Evolutionary conservation across 495 filamentous ascomycete species (phyloP).

Genomic region (Lasiosphaeria ovina): DNA sequence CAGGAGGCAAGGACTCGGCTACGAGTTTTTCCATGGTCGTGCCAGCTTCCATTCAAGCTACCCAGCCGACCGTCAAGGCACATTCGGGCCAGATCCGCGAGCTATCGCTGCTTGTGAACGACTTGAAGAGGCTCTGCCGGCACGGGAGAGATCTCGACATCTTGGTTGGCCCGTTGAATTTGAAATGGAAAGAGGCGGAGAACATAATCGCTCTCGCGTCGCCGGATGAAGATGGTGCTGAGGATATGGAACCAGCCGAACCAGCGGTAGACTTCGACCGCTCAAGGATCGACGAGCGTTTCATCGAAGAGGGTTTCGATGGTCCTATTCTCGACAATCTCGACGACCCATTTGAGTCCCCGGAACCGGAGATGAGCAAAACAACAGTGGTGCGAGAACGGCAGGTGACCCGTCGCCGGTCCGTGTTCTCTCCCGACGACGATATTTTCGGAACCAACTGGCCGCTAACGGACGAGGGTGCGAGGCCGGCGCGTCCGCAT

Average conservation of each 20-base stretch:
- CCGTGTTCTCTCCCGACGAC: constrained; percentile 60
- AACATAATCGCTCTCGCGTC: constrained; percentile 84
- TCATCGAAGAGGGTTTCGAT: constrained; percentile 58
- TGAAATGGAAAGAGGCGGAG: constrained; percentile 82
- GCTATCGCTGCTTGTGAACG: constrained; percentile 71
- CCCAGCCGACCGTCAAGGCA: constrained; percentile 79
- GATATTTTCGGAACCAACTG: constrained; percentile 60
- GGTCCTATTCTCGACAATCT: constrained; percentile 32
- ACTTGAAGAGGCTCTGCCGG: constrained; percentile 67
- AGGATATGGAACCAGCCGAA: constrained; percentile 29
- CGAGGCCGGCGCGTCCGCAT: constrained; percentile 31
- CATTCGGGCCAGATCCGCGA: constrained; percentile 87
- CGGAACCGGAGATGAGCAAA: constrained; percentile 39
- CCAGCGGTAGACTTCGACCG: constrained; percentile 31
- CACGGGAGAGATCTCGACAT: constrained; percentile 67
- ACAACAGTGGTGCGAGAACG: constrained; percentile 44
- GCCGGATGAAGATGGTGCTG: constrained; percentile 66
- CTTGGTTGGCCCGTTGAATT: constrained; percentile 57
- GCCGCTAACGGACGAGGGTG: constrained; percentile 37
- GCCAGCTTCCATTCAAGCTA: constrained; percentile 76
- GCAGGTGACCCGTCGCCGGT: constrained; percentile 45
- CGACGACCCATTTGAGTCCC: constrained; percentile 35
- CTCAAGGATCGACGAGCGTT: constrained; percentile 46
- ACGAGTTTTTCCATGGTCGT: constrained; percentile 65
- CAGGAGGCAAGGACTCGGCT: constrained; percentile 42